Base-by-base conservation (phyloP, 2,329 filamentous ascomycete species). In the Fusarium hostae region DNA sequence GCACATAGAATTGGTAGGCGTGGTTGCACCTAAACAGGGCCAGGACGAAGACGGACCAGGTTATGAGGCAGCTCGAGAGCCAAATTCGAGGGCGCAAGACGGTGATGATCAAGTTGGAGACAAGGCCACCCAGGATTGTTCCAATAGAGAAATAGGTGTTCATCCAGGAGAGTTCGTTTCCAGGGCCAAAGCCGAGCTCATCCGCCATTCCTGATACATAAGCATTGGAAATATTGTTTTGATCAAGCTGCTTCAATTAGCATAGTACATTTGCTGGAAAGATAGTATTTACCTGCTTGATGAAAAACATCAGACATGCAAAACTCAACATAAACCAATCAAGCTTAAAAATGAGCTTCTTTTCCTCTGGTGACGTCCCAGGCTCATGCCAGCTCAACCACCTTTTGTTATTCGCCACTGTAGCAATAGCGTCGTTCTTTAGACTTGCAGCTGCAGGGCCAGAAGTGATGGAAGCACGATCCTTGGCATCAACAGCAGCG, bases 151-250 rank as follows among this genome's bases (percentile, higher is more conserved):
- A 86, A 66, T 80, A 84, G 0, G 83, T 86, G 44, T 82, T 83
- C 77, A 84, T 82, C 80, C 81, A 84, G n/a, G 77, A 81, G 24
- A 84, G 77, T 67, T 84, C 78, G 68, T 86, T 80, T 50, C 81
- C 74, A 5, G 63, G 55, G 44, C 82, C 79, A 72, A 87, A 81
- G 35, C 79, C 68, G 6, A 88, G 80, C 47, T 87, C 81, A 62
- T 86, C 80, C 54, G 79, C 69, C 84, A 86, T 84, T 68, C 86
- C 82, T 30, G 82, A 81, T 26, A 84, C 79, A 59, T 85, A 87
- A 6, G 85, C 85, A 71, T 86, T 86, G 63, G 82, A 82, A 45
- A 86, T 76, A 62, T 85, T 84, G 64, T 81, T 82, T 43, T 81
- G 79, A 68, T 86, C 85, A 13, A 86, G 80, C 75, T 78, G 28